phyloP scores from a whole-genome alignment of 2,329 filamentous ascomycete genomes.

The Xylaria digitata region DNA sequence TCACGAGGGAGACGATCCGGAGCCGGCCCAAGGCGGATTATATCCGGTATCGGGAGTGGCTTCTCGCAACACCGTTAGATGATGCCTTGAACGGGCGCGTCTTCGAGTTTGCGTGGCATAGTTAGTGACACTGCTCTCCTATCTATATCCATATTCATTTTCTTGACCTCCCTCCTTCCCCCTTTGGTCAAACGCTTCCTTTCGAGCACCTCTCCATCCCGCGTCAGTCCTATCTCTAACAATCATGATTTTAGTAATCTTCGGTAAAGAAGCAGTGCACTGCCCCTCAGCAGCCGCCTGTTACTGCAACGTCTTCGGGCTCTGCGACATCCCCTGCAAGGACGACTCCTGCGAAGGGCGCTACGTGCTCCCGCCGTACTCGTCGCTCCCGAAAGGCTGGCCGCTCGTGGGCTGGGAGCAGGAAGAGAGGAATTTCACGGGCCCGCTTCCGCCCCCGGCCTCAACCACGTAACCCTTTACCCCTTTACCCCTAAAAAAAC shows the following conservation, averaged over 20 bases:
- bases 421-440: conserved; percentile 50
- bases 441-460: conserved; percentile 25
- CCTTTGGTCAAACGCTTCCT: too few species aligned
- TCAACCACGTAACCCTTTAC: too few species aligned
- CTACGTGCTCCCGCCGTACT: conserved; percentile 69
- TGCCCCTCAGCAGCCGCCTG: conserved; percentile 71
- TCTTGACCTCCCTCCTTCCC: neutral
- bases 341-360: conserved; percentile 64
- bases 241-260: conserved; percentile 63
- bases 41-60: conserved; percentile 67
- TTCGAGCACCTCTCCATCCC: too few species aligned
- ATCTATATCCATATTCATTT: too few species aligned
- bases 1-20: conserved; percentile 64
- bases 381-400: conserved; percentile 71
- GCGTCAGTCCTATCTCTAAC: neutral
- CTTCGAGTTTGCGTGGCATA: conserved; percentile 75
- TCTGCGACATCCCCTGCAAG: conserved; percentile 62
- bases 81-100: conserved; percentile 69
- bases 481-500: neutral
- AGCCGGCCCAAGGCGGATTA: conserved; percentile 64
- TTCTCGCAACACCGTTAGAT: conserved; percentile 64
- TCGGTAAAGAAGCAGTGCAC: conserved; percentile 66
- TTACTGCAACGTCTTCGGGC: conserved; percentile 74
- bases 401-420: conserved; percentile 66
- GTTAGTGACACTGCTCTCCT: conserved; percentile 54